Conservation (phyloP, 2,329 filamentous ascomycete genomes). For the Thermothelomyces thermophilus region DNA sequence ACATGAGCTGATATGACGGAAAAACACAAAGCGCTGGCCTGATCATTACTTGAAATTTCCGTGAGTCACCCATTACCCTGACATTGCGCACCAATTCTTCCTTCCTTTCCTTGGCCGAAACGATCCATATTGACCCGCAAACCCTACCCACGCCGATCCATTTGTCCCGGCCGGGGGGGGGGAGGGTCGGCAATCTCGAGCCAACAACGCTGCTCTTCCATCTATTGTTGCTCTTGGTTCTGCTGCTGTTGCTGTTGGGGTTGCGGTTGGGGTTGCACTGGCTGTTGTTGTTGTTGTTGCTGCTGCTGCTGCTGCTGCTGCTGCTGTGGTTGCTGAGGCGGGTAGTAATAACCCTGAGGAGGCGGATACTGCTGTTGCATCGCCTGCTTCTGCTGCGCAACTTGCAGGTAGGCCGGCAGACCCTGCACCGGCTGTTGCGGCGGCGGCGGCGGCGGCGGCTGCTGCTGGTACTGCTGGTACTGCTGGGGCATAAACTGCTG, state of each 20-base stretch:
- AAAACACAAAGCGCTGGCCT: too few relatives aligned
- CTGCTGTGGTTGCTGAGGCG: background rate
- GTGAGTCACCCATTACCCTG: too few relatives aligned
- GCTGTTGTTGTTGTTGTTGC: background rate
- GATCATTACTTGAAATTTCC: too few relatives aligned
- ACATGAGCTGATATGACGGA: too few relatives aligned
- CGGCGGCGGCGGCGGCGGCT: background rate
- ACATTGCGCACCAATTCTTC: too few relatives aligned
- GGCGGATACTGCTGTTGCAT: slow-evolving; percentile 6
- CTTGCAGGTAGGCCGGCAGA: slow-evolving; percentile 6
- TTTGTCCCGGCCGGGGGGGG: too few relatives aligned
- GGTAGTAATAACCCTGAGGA: slow-evolving; percentile 4
- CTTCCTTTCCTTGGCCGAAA: too few relatives aligned
- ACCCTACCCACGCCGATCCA: too few relatives aligned
- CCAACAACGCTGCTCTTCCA: too few relatives aligned
- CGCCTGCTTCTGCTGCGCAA: slow-evolving; percentile 5
- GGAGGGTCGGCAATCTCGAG: too few relatives aligned
- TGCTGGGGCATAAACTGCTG: slow-evolving; percentile 4
- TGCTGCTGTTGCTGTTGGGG: background rate
- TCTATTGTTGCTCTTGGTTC: background rate
- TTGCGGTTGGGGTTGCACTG: background rate
- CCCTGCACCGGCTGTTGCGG: background rate
- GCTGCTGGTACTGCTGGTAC: background rate
- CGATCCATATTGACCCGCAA: too few relatives aligned
- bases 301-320: slow-evolving; percentile 2